Percentiles rank a stretch among this genome's conserved stretches.
Evolutionary conservation across 495 filamentous ascomycete species (phyloP).

Genomic region (Podospora appendiculata): DNA sequence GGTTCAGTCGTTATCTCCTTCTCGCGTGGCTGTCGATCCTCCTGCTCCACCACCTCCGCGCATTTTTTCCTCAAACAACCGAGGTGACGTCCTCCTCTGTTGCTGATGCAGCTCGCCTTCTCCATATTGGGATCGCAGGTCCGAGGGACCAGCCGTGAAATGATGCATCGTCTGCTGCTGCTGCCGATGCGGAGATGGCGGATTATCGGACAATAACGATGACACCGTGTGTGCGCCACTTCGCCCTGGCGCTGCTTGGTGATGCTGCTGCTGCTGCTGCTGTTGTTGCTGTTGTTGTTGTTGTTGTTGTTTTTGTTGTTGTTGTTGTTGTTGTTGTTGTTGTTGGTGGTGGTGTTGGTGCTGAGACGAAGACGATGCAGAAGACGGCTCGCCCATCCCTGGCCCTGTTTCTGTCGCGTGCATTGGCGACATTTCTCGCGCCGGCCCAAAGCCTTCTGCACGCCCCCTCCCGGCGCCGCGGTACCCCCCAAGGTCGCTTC

Average conservation of each 20-base stretch:
- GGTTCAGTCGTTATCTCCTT: conserved; percentile 27
- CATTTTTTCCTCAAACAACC: conserved; percentile 21
- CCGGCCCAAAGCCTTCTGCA: conserved; percentile 27
- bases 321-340: conserved; percentile 5
- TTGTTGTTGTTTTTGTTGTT: conserved; percentile 2
- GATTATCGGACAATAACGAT: conserved; percentile 38
- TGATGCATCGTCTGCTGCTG: conserved; percentile 10
- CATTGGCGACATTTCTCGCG: conserved; percentile 37
- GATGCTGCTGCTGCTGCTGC: conserved; percentile 7
- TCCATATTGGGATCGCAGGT: conserved; percentile 19
- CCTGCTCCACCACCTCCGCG: conserved; percentile 22
- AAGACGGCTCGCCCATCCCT: conserved; percentile 7
- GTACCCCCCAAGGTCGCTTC: conserved; percentile 56
- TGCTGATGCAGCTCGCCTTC: conserved; percentile 2
- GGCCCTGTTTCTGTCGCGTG: conserved; percentile 19
- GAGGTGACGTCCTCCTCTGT: conserved; percentile 11
- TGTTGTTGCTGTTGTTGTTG: conserved; percentile 4
- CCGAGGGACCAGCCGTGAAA: conserved; percentile 14
- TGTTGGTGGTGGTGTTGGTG: conserved; percentile 2
- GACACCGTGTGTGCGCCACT: conserved; percentile 39
- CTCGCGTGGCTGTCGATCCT: conserved; percentile 29
- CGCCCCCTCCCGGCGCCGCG: conserved; percentile 29
- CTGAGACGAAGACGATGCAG: conserved; percentile 8
- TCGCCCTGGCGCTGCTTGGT: conserved; percentile 13
- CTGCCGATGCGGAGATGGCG: conserved; percentile 26